Evolutionary conservation across 2,329 filamentous ascomycete species (phyloP).

Genomic region (Stagonosporopsis rhizophila): DNA sequence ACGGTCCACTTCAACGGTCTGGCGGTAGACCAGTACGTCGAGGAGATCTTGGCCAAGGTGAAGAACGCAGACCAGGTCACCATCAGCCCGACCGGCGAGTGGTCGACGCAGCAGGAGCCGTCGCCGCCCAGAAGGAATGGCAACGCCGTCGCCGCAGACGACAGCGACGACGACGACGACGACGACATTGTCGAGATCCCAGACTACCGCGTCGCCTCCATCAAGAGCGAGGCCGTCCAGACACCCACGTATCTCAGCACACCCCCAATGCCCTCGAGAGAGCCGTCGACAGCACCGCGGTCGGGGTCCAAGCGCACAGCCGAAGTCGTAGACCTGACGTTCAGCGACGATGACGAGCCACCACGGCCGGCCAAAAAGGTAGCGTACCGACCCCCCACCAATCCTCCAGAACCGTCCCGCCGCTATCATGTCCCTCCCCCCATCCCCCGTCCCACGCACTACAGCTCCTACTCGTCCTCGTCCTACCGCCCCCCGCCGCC

Average conservation of each 20-base stretch:
- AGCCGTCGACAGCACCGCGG: conserved; percentile 44
- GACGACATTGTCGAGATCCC: conserved; percentile 56
- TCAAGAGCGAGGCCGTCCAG: conserved; percentile 50
- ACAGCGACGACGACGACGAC: conserved; percentile 55
- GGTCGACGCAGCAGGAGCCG: conserved; percentile 63
- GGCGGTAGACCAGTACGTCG: conserved; percentile 90
- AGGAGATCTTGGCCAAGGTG: conserved; percentile 82
- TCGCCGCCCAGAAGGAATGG: conserved; percentile 48
- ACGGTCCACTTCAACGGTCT: conserved; percentile 79
- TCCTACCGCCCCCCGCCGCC: conserved; percentile 34
- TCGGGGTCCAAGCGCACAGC: conserved; percentile 53
- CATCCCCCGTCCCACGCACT: conserved; percentile 28
- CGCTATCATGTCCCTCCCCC: conserved; percentile 41
- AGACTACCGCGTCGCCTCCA: conserved; percentile 48
- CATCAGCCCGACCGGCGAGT: conserved; percentile 85
- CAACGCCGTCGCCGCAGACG: conserved; percentile 48
- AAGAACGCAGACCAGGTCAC: conserved; percentile 81
- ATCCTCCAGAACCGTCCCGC: conserved; percentile 41
- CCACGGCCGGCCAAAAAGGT: conserved; percentile 49
- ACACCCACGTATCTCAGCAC: conserved; percentile 52
- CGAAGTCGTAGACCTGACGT: conserved; percentile 58
- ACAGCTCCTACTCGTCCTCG: conserved; percentile 16
- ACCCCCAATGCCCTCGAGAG: conserved; percentile 56
- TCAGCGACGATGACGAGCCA: conserved; percentile 55
- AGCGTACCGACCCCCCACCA: conserved; percentile 50